Evolutionary conservation across 2,329 filamentous ascomycete species (phyloP).

Genomic region (Apiospora koreana): DNA sequence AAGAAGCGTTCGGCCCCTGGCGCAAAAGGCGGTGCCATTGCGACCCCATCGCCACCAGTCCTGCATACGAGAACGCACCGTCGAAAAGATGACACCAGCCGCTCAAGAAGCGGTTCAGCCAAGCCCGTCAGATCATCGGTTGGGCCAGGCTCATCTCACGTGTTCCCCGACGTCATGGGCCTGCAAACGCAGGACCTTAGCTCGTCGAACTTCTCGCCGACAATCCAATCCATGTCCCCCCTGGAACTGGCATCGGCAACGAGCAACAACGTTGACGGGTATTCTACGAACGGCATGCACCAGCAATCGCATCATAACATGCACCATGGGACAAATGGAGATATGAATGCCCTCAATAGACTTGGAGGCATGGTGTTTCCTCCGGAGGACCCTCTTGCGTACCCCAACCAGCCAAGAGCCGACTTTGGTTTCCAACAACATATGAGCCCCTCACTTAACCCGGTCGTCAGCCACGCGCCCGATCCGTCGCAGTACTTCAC

Average conservation of each 20-base stretch:
- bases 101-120: constrained; percentile 5
- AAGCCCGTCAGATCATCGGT: constrained; percentile 7
- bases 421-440: constrained; percentile 45
- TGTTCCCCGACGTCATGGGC: constrained; percentile 15
- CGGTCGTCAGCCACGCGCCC: not conserved
- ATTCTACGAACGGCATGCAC: not conserved
- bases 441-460: constrained; percentile 3
- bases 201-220: constrained; percentile 12
- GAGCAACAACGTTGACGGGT: not conserved
- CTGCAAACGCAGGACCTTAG: constrained; percentile 8
- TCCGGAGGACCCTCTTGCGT: constrained; percentile 75
- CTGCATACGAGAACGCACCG: constrained; percentile 23
- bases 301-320: not conserved
- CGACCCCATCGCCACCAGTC: constrained; percentile 29
- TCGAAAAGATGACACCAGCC: constrained; percentile 9
- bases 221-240: constrained; percentile 13
- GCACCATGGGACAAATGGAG: constrained; percentile 27
- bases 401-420: constrained; percentile 75
- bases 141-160: constrained; percentile 4
- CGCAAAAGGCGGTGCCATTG: constrained; percentile 34
- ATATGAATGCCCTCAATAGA: constrained; percentile 33
- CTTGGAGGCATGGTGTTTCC: constrained; percentile 72
- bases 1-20: constrained; percentile 60
- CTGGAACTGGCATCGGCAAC: constrained; percentile 13
- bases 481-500: constrained; percentile 25